Conservation (phyloP, 83 land plant species). For the Diphasiastrum complanatum region DNA sequence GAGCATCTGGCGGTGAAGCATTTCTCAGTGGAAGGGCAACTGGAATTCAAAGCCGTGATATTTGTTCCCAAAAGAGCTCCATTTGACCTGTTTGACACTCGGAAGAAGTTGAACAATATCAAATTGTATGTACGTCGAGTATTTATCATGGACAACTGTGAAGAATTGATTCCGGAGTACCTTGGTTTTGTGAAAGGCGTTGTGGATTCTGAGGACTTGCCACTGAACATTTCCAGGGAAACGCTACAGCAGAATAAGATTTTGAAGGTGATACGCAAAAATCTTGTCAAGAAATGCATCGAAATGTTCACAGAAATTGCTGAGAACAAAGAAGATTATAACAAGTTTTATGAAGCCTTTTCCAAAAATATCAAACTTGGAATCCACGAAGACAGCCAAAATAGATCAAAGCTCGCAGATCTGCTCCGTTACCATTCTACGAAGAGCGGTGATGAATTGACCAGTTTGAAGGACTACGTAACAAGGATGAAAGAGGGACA, state of each 20-base stretch:
- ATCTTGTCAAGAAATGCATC: constrained; percentile 64
- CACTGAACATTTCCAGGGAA: constrained; percentile 65
- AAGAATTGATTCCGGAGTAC: constrained; percentile 68
- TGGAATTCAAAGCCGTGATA: constrained; percentile 68
- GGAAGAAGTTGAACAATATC: constrained; percentile 77
- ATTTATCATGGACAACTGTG: constrained; percentile 75
- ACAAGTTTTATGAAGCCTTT: constrained; percentile 64
- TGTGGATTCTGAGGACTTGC: constrained; percentile 69
- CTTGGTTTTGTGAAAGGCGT: constrained; percentile 68
- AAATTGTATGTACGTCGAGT: constrained; percentile 68
- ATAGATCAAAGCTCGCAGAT: constrained; percentile 35
- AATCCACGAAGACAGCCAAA: constrained; percentile 66
- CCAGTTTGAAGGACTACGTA: too few relatives aligned
- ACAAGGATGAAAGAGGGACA: too few relatives aligned
- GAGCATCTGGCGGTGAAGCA: constrained; percentile 72
- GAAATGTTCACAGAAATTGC: constrained; percentile 62
- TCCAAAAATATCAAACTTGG: constrained; percentile 64
- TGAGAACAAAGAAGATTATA: constrained; percentile 68
- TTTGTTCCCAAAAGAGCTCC: constrained; percentile 72
- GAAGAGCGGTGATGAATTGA: too few relatives aligned
- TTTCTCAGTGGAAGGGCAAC: constrained; percentile 79
- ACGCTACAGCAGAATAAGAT: constrained; percentile 73
- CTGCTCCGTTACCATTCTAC: not conserved
- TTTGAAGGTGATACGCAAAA: constrained; percentile 66
- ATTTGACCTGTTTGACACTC: constrained; percentile 65